phyloP scores from a whole-genome alignment of 257 asterid genomes.

The Datura wrightii region DNA sequence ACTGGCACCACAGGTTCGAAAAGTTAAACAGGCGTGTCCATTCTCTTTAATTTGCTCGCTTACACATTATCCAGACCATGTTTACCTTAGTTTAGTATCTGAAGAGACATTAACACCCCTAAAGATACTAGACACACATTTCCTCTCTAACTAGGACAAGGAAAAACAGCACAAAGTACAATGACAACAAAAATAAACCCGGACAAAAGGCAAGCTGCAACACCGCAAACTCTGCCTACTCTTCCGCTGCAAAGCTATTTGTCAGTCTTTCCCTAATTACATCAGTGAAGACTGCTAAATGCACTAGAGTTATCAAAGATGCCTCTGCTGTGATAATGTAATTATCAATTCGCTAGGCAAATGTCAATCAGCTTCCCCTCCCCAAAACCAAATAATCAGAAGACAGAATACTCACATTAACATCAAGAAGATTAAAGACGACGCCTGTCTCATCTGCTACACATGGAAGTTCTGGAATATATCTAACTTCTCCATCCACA shows the following conservation, averaged over 20 bases:
- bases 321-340: neutral
- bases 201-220: neutral
- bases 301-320: neutral
- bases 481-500: constrained; percentile 78
- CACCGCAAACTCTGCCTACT: neutral
- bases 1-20: neutral
- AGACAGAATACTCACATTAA: constrained; percentile 60
- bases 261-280: neutral
- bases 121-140: neutral
- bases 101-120: neutral
- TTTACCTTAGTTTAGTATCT: neutral
- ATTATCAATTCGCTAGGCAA: neutral
- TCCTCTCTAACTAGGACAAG: neutral
- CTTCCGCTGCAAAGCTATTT: neutral
- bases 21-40: neutral
- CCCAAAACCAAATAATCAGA: constrained; percentile 3
- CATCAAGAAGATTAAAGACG: constrained; percentile 80
- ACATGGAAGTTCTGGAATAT: constrained; percentile 76
- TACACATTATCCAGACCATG: neutral
- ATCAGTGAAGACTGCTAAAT: neutral
- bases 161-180: neutral
- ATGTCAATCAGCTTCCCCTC: neutral
- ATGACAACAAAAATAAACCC: neutral
- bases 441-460: constrained; percentile 70
- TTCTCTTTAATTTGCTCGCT: neutral